phyloP scores from a whole-genome alignment of 495 filamentous ascomycete genomes.

The Aspergillus sclerotioniger region DNA sequence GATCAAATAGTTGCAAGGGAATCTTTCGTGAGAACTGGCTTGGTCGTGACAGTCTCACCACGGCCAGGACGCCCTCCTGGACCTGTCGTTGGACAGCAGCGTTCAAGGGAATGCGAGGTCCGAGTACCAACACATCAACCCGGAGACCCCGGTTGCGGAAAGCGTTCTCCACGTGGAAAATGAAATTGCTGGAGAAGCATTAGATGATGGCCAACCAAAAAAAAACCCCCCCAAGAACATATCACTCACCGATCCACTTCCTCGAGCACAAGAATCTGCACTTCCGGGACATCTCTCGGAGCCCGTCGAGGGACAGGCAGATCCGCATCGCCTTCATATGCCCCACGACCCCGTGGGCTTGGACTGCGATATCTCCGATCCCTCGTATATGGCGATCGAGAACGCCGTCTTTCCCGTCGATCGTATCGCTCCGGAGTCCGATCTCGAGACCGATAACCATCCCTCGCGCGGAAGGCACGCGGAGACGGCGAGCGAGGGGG shows the following conservation, averaged over 20 bases:
- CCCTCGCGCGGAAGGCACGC: conserved; percentile 56
- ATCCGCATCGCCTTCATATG: conserved; percentile 56
- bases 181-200: conserved; percentile 59
- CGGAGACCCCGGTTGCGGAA: conserved; percentile 70
- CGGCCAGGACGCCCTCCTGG: conserved; percentile 82
- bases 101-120: conserved; percentile 71
- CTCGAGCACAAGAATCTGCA: conserved; percentile 81
- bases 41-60: conserved; percentile 67
- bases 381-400: conserved; percentile 61
- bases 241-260: conserved; percentile 65
- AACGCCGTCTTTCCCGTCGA: conserved; percentile 60
- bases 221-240: not conserved
- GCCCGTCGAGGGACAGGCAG: conserved; percentile 71
- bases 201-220: not conserved
- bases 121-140: conserved; percentile 72
- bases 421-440: conserved; percentile 58
- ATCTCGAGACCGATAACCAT: conserved; percentile 67
- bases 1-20: conserved; percentile 80
- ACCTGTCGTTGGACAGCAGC: conserved; percentile 82
- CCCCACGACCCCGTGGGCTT: conserved; percentile 56
- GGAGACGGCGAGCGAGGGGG: conserved; percentile 58
- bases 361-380: conserved; percentile 65
- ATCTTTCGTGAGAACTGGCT: conserved; percentile 70
- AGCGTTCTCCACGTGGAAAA: conserved; percentile 73
- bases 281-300: conserved; percentile 79